Evolutionary conservation across 2,329 filamentous ascomycete genomes (phyloP), one percentile per base, ranked within the genome.

Genomic region (Septoria petroselini): DNA sequence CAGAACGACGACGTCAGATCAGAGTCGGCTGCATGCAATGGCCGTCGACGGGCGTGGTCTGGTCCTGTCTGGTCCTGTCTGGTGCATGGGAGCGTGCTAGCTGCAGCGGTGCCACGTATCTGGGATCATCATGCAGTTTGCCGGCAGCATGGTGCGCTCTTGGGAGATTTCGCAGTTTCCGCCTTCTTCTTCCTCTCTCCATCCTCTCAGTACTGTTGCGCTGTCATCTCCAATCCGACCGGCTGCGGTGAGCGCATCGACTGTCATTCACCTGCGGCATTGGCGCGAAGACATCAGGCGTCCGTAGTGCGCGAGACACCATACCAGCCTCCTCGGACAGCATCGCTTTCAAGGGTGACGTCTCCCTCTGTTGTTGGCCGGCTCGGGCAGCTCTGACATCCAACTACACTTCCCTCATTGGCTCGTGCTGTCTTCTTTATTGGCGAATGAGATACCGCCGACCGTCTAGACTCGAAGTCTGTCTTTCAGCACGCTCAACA

Each of bases 381-480:
- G 42, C 25, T 38, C 15, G 38, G 19, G 21, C 46, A 49, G 25
- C 41, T 25, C 38, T 23, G 17, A 41, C 21, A 31, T 39, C 41
- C 35, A 42, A 45, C 30, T 40, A 12, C 41, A 31, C 33, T 42
- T 5, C 25, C 48, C 50, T 55, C 48, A 59, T 58, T 61, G 57
- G 58, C 41, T 52, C 35, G 38, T 37, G 33, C 38, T 15, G 23
- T 34, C 17, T 40, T 34, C 48, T 41, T 33, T 34, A 41, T 31
- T 27, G 33, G 44, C 58, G 53, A 59, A 61, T 61, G 50, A 59
- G 48, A 54, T 33, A 12, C 35, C 50, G 46, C 46, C 45, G 33
- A 49, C 17, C 49, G 29, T 39, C 46, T 51, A 56, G 57, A 23
- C 48, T 39, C 41, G 39, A 51, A 58, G 48, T 50, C 45, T 54